Evolutionary conservation across 768 basidiomycete genomes (phyloP).

Genomic region (Ramaria sp.): DNA sequence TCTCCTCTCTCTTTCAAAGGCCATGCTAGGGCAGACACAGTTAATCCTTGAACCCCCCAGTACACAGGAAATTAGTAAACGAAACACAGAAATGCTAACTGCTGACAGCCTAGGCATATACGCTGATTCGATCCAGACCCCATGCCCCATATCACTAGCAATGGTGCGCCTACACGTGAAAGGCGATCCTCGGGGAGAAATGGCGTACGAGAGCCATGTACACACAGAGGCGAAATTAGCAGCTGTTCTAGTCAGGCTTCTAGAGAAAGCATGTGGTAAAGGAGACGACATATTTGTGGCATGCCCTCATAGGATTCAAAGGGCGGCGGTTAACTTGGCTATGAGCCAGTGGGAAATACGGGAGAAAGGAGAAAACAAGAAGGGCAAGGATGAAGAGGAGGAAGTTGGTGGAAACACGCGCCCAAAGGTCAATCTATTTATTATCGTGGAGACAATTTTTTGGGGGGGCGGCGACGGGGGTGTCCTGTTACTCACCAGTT

Average conservation of each 20-base stretch:
- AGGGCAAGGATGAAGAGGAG: constrained; percentile 5
- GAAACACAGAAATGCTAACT: not conserved
- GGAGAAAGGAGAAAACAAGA: constrained; percentile 10
- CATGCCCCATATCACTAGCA: constrained; percentile 34
- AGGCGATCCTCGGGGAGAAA: constrained; percentile 21
- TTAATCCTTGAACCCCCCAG: constrained; percentile 21
- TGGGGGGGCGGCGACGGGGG: too few relatives aligned
- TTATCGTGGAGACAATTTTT: too few relatives aligned
- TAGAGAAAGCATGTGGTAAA: constrained; percentile 25
- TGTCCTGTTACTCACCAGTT: not conserved
- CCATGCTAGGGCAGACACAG: constrained; percentile 34
- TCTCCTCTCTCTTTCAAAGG: constrained; percentile 31
- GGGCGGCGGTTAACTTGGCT: constrained; percentile 38
- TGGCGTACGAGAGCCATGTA: constrained; percentile 38
- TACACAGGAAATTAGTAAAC: constrained; percentile 8
- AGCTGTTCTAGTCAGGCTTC: constrained; percentile 22
- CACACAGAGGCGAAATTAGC: constrained; percentile 37
- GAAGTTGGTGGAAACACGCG: not conserved
- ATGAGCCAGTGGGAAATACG: constrained; percentile 11
- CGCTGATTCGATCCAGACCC: constrained; percentile 6
- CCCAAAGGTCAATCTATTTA: not conserved
- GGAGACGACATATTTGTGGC: constrained; percentile 35
- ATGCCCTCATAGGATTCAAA: constrained; percentile 39
- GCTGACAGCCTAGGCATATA: constrained; percentile 11
- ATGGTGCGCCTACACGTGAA: constrained; percentile 30